These are phyloP conservation scores for Hyaloperonospora arabidopsidis DNA, from an alignment of 352 stramenopile genomes.

Conservation along the genomic window DNA sequence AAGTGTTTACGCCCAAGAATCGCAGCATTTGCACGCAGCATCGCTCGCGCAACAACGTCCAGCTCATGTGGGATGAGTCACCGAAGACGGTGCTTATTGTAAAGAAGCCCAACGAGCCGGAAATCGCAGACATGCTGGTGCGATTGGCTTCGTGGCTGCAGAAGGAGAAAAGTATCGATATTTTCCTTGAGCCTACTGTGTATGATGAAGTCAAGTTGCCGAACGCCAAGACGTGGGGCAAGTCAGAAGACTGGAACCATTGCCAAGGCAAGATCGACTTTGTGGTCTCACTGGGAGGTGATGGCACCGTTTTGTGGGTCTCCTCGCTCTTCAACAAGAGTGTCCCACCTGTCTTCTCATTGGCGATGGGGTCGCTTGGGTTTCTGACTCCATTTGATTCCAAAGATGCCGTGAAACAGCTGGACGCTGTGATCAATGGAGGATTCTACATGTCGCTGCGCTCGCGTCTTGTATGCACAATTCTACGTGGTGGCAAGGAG, in stretches of 20 bases:
- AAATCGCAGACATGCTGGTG: constrained; percentile 64
- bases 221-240: constrained; percentile 56
- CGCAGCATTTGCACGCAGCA: constrained; percentile 81
- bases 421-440: constrained; percentile 67
- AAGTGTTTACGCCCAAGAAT: constrained; percentile 83
- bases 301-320: constrained; percentile 89
- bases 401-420: constrained; percentile 52
- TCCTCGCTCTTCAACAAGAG: constrained; percentile 85
- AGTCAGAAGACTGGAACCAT: constrained; percentile 51
- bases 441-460: constrained; percentile 81
- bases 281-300: constrained; percentile 90
- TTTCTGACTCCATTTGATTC: constrained; percentile 94
- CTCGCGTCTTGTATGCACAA: constrained; percentile 63
- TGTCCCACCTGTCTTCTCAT: constrained; percentile 91
- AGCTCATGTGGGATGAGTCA: constrained; percentile 83
- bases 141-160: constrained; percentile 61
- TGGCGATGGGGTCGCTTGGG: constrained; percentile 92
- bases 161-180: constrained; percentile 61
- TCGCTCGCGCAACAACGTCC: constrained; percentile 80
- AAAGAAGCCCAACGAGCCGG: constrained; percentile 83
- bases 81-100: constrained; percentile 79
- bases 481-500: constrained; percentile 55
- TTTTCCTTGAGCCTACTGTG: constrained; percentile 72
- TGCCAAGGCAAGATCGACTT: constrained; percentile 84
- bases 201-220: constrained; percentile 53